These are phyloP conservation scores for Claviceps fusiformis DNA, from an alignment of 2,329 filamentous ascomycete genomes.

Conservation along the genomic window DNA sequence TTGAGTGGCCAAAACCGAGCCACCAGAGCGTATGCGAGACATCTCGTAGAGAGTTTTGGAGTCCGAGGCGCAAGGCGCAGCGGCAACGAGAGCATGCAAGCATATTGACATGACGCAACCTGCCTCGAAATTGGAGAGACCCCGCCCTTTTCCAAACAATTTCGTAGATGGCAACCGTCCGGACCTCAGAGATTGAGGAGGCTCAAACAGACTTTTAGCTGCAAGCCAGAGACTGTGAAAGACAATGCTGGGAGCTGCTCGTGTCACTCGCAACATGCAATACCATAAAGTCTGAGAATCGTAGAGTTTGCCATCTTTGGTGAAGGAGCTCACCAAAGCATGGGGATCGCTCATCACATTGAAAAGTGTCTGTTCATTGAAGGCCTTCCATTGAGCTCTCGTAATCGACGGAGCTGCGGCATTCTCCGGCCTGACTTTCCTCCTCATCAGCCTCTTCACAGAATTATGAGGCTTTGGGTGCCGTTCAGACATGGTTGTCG, in stretches of 20 bases:
- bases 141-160: slow-evolving; percentile 2
- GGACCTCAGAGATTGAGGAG: slow-evolving; percentile 31
- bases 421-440: slow-evolving; percentile 1
- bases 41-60: slow-evolving; percentile 40
- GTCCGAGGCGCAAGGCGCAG: slow-evolving; percentile 36
- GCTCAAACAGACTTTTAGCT: slow-evolving; percentile 42
- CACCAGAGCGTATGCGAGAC: slow-evolving; percentile 45
- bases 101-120: slow-evolving; percentile 45
- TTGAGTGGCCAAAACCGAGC: slow-evolving; percentile 33
- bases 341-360: slow-evolving; percentile 46
- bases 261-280: slow-evolving; percentile 45
- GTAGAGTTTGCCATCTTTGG: slow-evolving; percentile 34
- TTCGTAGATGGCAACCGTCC: slow-evolving; percentile 18
- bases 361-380: slow-evolving; percentile 52
- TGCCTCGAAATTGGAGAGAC: slow-evolving; percentile 31
- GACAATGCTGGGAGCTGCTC: slow-evolving; percentile 42
- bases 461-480: slow-evolving; percentile 7
- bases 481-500: slow-evolving; percentile 6
- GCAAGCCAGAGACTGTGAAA: slow-evolving; percentile 53
- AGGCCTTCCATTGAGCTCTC: slow-evolving; percentile 40
- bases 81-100: slow-evolving; percentile 47
- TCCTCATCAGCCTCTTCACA: slow-evolving; percentile 5
- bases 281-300: slow-evolving; percentile 52
- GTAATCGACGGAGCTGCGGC: slow-evolving; percentile 4
- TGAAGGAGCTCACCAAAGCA: slow-evolving; percentile 43